Evolutionary conservation across 305 asterid genomes (phyloP), one percentile per base, ranked within the genome.

Genomic region (Fraxinus paxiana): DNA sequence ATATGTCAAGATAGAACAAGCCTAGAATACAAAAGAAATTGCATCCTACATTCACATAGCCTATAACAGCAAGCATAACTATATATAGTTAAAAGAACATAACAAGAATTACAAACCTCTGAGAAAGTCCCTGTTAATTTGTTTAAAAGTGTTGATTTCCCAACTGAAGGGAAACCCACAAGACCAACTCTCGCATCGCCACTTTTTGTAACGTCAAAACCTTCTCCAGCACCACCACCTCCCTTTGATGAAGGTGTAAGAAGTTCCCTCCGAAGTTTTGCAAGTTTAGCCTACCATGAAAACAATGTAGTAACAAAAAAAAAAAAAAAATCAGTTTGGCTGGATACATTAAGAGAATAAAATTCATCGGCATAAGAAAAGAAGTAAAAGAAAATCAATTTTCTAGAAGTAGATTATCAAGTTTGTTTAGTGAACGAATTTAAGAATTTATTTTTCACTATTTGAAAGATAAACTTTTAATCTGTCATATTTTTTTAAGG

Each of bases 171-270:
- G 56, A 95, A 94, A 78, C 98, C 99, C 84, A 95, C 97, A 51
- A 95, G 92, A 69, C 99, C 98, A 79, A 95, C 98, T 87, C 99
- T 91, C 31, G 99, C 83, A 90, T 95, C 98, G 26, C 99, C 99
- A 85, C 99, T 93, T 90, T 95, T 95, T 56, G 99, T 94, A 84
- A 95, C 98, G 85, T 94, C 99, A 83, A 95, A 95, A 76, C 99
- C 99, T 89, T 94, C 98, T 79, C 99, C 98, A 76, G 98, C 96
- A 81, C 98, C 99, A 84, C 93, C 99, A 72, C 96, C 99, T 76
- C 99, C 99, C 86, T 95, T 95, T 4, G 99, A 83, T 20, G 97
- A 28, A 46, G 99, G 99, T 20, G 94, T 73, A 75, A 95, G 96
- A 84, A 95, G 92, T 81, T 95, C 98, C 87, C 99, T 88, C 67